Conservation (phyloP, 345 rosid species). For the Hypericum perforatum region DNA sequence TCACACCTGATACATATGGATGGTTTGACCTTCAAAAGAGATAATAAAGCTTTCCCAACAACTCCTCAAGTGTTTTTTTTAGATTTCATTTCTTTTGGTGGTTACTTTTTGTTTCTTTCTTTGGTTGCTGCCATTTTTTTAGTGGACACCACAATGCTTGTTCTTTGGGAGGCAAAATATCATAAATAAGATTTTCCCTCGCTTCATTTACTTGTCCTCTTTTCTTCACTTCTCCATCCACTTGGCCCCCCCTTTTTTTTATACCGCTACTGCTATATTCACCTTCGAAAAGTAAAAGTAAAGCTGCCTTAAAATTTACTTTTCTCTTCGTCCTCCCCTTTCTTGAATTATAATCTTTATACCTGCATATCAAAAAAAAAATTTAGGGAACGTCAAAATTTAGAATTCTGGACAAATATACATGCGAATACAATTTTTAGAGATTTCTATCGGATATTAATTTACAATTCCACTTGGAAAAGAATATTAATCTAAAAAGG, state of each 20-base stretch:
- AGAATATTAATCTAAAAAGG: too few relatives aligned
- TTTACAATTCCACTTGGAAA: too few relatives aligned
- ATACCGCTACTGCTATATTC: conserved; percentile 8
- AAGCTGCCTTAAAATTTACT: conserved; percentile 24
- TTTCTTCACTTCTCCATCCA: conserved; percentile 9
- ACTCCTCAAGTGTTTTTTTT: neutral
- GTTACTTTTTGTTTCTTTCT: conserved; percentile 15
- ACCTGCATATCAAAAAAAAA: conserved; percentile 25
- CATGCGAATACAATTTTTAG: neutral
- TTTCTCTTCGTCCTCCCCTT: conserved; percentile 11
- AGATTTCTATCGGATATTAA: too few relatives aligned
- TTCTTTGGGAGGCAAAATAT: conserved; percentile 50
- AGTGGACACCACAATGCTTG: conserved; percentile 45
- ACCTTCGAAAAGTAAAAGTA: conserved; percentile 18
- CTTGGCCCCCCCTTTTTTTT: neutral
- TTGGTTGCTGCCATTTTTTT: conserved; percentile 22
- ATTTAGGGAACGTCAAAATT: neutral
- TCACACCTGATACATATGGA: conserved; percentile 17
- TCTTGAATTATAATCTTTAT: conserved; percentile 2
- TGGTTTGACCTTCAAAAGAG: conserved; percentile 27
- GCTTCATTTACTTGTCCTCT: conserved; percentile 24
- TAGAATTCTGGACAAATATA: neutral
- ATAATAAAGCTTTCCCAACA: conserved; percentile 1
- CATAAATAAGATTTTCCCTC: conserved; percentile 44
- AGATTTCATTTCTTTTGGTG: conserved; percentile 14